These are phyloP conservation scores for Oryza glumipatula DNA, from an alignment of 176 grass and related monocot species.

Conservation along the genomic window DNA sequence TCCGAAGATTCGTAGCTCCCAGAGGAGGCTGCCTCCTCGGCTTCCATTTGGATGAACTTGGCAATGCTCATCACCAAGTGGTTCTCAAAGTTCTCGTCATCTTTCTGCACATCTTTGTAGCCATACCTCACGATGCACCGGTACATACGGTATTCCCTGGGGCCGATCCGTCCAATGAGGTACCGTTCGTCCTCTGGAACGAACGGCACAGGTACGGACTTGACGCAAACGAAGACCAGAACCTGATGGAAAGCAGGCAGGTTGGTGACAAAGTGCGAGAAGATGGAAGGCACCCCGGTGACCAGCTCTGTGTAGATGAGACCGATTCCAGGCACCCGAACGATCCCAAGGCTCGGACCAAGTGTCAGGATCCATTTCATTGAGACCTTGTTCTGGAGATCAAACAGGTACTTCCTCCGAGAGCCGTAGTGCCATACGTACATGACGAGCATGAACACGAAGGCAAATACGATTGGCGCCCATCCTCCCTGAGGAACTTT, in stretches of 20 bases:
- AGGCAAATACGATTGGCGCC: slow-evolving; percentile 54
- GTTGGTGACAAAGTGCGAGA: slow-evolving; percentile 83
- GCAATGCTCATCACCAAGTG: slow-evolving; percentile 78
- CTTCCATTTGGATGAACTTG: slow-evolving; percentile 77
- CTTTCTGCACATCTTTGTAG: slow-evolving; percentile 76
- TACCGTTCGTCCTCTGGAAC: slow-evolving; percentile 64
- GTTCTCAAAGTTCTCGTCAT: slow-evolving; percentile 78
- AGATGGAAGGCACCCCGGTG: slow-evolving; percentile 72
- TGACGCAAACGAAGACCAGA: slow-evolving; percentile 73
- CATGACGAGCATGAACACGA: slow-evolving; percentile 69
- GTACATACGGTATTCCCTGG: slow-evolving; percentile 70
- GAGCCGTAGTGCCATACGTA: slow-evolving; percentile 84
- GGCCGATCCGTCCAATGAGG: slow-evolving; percentile 74
- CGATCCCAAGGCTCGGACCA: slow-evolving; percentile 73
- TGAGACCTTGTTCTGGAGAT: slow-evolving; percentile 84
- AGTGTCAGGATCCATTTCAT: slow-evolving; percentile 79
- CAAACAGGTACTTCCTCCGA: slow-evolving; percentile 59
- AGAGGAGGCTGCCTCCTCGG: slow-evolving; percentile 58
- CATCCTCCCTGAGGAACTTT: slow-evolving; percentile 80
- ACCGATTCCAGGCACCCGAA: slow-evolving; percentile 78
- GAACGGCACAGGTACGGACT: slow-evolving; percentile 61
- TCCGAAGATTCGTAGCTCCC: slow-evolving; percentile 64
- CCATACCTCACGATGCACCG: slow-evolving; percentile 80
- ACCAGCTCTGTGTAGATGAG: slow-evolving; percentile 78
- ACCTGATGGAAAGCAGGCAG: slow-evolving; percentile 79